Base-by-base conservation (phyloP, 495 filamentous ascomycete species). In the Xanthoparmelia taractica region DNA sequence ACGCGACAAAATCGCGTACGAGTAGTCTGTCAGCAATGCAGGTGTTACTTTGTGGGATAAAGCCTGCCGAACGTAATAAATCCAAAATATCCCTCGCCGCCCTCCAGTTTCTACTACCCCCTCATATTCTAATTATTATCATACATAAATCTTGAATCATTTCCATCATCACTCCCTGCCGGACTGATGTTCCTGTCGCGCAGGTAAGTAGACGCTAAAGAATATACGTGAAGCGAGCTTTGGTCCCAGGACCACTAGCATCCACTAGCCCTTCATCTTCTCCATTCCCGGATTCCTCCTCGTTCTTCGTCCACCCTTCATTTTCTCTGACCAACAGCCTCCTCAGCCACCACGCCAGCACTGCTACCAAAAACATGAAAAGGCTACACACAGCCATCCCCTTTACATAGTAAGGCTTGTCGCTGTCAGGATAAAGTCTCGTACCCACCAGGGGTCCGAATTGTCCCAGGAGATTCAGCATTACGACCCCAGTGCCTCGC, bases 381-480 rank as follows among this genome's bases (percentile, higher is more conserved):
- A 73, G 77, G 0, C 82, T 78, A 65, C 84, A 87, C 8, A 78
- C 73, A 18, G 74, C 69, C 82, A 84, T 84, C 2, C 84, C 84
- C 29, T 70, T 76, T 12, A 84, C 73, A 71, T 84, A 87, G 71
- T 76, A 83, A 33, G 84, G 84, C 41, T 75, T 74, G 59, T 86
- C 81, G 7, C 63, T 71, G 31, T 76, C 72, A 0, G 85, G 85
- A 66, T 86, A 88, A 27, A 87, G 66, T 57, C 83, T 74, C 23
- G 83, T 85, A 0, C 85, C 85, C 0, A 88, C 69, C 17, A 88
- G 70, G 4, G 85, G 85, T 0, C 85, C 85, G 61, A 83, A 80
- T 64, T 88, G 85, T 0, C 85, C 84, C 34, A 86, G 78, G 31
- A 83, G 65, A 63, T 86, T 85, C 15, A 87, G 65, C 36, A 86